Conservation (phyloP, 2,329 filamentous ascomycete species). For the Hymenoscyphus fraxineus region DNA sequence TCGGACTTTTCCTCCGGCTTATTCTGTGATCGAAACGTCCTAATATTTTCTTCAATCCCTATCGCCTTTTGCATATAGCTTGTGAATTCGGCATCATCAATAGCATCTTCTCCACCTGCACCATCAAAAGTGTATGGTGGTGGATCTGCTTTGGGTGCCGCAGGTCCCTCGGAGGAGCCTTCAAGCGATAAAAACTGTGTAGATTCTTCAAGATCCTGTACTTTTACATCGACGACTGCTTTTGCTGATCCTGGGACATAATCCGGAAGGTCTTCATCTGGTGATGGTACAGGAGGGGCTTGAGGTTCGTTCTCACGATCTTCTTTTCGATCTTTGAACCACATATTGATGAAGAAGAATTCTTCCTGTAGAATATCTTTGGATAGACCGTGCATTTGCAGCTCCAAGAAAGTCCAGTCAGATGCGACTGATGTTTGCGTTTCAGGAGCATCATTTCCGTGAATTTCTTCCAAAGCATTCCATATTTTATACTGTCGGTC, state of each 20-base stretch:
- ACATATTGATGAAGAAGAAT: conserved; percentile 24
- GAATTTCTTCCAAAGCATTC: conserved; percentile 14
- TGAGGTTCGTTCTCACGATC: conserved; percentile 5
- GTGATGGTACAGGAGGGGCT: background rate
- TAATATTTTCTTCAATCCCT: conserved; percentile 15
- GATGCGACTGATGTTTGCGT: conserved; percentile 12
- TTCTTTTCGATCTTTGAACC: conserved; percentile 17
- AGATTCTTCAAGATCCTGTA: conserved; percentile 11
- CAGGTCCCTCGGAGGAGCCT: background rate
- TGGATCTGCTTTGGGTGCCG: conserved; percentile 11
- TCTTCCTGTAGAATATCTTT: conserved; percentile 18
- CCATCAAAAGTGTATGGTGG: conserved; percentile 24
- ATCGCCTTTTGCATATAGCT: conserved; percentile 18
- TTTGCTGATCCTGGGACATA: conserved; percentile 15
- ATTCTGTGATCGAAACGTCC: conserved; percentile 10
- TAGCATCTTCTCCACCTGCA: conserved; percentile 11
- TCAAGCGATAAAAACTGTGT: conserved; percentile 7
- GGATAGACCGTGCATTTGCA: conserved; percentile 17
- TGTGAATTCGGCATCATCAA: conserved; percentile 18
- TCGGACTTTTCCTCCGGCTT: conserved; percentile 8
- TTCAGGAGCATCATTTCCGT: conserved; percentile 11
- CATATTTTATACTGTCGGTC: conserved; percentile 13
- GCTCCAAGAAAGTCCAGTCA: conserved; percentile 18
- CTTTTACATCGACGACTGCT: conserved; percentile 13
- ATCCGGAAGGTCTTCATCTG: conserved; percentile 15